Evolutionary conservation across 441 rosid species (phyloP).

Genomic region (Melastoma candidum): DNA sequence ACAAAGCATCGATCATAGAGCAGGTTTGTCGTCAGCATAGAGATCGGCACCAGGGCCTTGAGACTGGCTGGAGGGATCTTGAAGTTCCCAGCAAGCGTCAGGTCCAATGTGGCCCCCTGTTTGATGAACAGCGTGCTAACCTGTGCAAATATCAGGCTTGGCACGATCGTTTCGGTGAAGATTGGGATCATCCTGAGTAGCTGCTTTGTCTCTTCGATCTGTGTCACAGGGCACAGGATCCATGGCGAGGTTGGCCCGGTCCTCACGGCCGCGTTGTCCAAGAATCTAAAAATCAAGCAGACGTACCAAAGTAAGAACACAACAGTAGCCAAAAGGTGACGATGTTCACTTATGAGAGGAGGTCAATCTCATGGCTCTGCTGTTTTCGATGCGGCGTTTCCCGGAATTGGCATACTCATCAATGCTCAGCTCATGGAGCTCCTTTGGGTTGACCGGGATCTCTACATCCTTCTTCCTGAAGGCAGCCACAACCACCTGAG

Average conservation of each 20-base stretch:
- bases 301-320: no score
- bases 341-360: background rate
- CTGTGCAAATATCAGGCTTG: background rate
- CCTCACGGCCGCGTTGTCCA: background rate
- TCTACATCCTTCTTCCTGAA: background rate
- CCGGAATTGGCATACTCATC: background rate
- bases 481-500: conserved; percentile 5
- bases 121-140: background rate
- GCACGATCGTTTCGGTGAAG: conserved; percentile 2
- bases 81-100: background rate
- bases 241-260: conserved; percentile 4
- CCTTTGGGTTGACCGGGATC: background rate
- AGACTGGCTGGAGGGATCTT: conserved; percentile 4
- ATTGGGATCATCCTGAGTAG: conserved; percentile 7
- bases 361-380: background rate
- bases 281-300: background rate
- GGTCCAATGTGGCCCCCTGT: background rate
- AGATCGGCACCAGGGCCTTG: conserved; percentile 4
- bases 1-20: conserved; percentile 5
- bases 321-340: background rate
- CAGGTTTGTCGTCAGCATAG: conserved; percentile 1
- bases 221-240: conserved; percentile 4
- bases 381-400: background rate
- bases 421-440: conserved; percentile 4
- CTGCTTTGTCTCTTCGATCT: conserved; percentile 6